Evolutionary conservation across 2,329 filamentous ascomycete species (phyloP), one percentile per base, ranked within the genome.

Genomic region (Talaromyces sp.): DNA sequence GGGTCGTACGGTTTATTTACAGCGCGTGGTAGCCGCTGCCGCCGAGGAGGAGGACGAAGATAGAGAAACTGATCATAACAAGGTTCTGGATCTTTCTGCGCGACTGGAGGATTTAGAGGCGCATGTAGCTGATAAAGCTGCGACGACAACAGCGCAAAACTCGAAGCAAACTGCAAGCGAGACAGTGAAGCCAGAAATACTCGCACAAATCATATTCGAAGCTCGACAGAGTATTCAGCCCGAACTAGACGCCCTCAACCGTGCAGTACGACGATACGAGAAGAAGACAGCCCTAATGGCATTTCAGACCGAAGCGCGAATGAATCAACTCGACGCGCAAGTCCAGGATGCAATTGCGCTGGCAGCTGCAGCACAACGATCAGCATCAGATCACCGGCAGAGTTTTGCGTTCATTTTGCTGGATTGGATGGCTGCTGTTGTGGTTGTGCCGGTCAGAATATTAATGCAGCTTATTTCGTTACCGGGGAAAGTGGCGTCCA

Each of bases 221-320:
- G 83, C 91, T 13, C 85, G 87, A 49, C 86, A 86, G 66, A 81
- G 82, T 33, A 82, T 94, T 11, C 90, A 93, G 69, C 89, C 92
- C 0, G 92, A 97, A 66, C 84, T 98, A 6, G 93, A 97, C 71
- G 91, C 92, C 0, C 81, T 98, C 37, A 95, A 93, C 71, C 89
- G 94, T 57, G 93, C 94, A 3, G 90, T 98, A 52, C 86, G 94
- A 22, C 88, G 92, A 41, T 97, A 97, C 72, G 94, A 98, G 80
- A 97, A 96, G 79, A 91, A 93, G 71, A 88, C 90, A 4, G 89
- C 89, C 0, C 82, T 93, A 8, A 85, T 93, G 33, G 85, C 90
- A 10, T 84, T 90, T 63, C 89, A 94, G 72, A 91, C 89, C 2
- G 92, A 97, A 69, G 85, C 88, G 9, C 86, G 90, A 27, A 86